A percentile compares a stretch with the other conserved stretches of the same genome.
Evolutionary conservation across 352 stramenopile genomes (phyloP).

Genomic region (Pythium utonaiense): DNA sequence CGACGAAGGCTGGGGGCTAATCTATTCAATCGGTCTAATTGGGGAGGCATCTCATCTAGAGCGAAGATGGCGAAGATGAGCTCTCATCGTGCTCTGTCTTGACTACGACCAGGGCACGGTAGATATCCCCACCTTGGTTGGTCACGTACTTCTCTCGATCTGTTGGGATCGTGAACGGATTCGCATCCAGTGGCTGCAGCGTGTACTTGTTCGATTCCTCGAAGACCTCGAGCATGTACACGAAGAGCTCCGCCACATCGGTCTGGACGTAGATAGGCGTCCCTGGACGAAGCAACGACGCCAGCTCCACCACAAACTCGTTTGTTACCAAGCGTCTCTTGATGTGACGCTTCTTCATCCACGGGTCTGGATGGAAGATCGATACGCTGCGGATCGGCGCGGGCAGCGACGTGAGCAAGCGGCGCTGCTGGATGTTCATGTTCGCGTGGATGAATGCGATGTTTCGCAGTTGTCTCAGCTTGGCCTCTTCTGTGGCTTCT

Average conservation of each 20-base stretch:
- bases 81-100: not conserved
- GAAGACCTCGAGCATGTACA: slow-evolving; percentile 84
- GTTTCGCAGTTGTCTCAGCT: slow-evolving; percentile 48
- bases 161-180: slow-evolving; percentile 65
- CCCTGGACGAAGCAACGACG: slow-evolving; percentile 36
- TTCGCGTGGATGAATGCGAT: slow-evolving; percentile 77
- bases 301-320: slow-evolving; percentile 65
- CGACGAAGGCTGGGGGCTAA: not conserved
- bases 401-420: slow-evolving; percentile 58
- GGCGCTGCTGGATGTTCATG: slow-evolving; percentile 77
- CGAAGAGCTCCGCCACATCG: slow-evolving; percentile 77
- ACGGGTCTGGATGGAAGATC: slow-evolving; percentile 87
- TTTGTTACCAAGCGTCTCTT: slow-evolving; percentile 76
- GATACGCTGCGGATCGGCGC: slow-evolving; percentile 62
- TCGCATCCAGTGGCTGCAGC: slow-evolving; percentile 37
- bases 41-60: not conserved
- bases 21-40: not conserved
- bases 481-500: slow-evolving; percentile 46
- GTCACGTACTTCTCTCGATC: slow-evolving; percentile 72
- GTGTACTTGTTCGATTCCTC: slow-evolving; percentile 40
- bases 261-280: slow-evolving; percentile 82
- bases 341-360: slow-evolving; percentile 87
- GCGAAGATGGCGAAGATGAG: too few species aligned
- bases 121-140: slow-evolving; percentile 70
- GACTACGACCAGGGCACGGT: slow-evolving; percentile 28